A percentile compares a stretch with the other conserved stretches of the same genome.
These are phyloP conservation scores for Aspergillus nidulans DNA, from an alignment of 495 filamentous ascomycete genomes.

Conservation along the genomic window DNA sequence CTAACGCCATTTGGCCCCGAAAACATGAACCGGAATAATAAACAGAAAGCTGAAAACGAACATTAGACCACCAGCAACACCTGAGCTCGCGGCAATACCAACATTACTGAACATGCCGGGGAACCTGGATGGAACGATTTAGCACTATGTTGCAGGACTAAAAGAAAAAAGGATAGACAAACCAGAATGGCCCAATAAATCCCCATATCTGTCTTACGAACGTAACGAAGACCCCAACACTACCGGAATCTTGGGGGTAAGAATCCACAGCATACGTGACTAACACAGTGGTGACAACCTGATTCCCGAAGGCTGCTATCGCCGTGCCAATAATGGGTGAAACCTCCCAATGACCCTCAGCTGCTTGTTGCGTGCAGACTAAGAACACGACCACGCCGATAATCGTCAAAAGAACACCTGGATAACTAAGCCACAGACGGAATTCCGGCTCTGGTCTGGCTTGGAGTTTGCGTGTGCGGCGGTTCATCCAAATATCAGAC, in stretches of 20 bases:
- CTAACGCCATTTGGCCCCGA: slow-evolving; percentile 14
- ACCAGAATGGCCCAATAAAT: slow-evolving; percentile 56
- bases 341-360: slow-evolving; percentile 40
- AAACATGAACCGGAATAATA: slow-evolving; percentile 24
- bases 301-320: slow-evolving; percentile 49
- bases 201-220: slow-evolving; percentile 51
- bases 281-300: slow-evolving; percentile 52
- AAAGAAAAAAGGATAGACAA: not conserved
- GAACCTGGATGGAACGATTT: slow-evolving; percentile 22
- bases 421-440: slow-evolving; percentile 52
- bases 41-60: slow-evolving; percentile 32
- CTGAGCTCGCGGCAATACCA: slow-evolving; percentile 32
- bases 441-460: slow-evolving; percentile 36
- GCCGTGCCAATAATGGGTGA: slow-evolving; percentile 47
- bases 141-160: not conserved
- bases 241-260: slow-evolving; percentile 29
- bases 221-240: slow-evolving; percentile 7
- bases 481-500: slow-evolving; percentile 42
- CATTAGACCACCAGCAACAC: slow-evolving; percentile 28
- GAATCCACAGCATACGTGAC: slow-evolving; percentile 47
- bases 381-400: slow-evolving; percentile 49
- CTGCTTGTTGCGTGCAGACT: slow-evolving; percentile 23
- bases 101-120: slow-evolving; percentile 39
- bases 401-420: slow-evolving; percentile 44
- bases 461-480: slow-evolving; percentile 20